A percentile compares a stretch with the other conserved stretches of the same genome.
phyloP scores from a whole-genome alignment of 2,329 filamentous ascomycete species.

The Xylariaceae sp. region DNA sequence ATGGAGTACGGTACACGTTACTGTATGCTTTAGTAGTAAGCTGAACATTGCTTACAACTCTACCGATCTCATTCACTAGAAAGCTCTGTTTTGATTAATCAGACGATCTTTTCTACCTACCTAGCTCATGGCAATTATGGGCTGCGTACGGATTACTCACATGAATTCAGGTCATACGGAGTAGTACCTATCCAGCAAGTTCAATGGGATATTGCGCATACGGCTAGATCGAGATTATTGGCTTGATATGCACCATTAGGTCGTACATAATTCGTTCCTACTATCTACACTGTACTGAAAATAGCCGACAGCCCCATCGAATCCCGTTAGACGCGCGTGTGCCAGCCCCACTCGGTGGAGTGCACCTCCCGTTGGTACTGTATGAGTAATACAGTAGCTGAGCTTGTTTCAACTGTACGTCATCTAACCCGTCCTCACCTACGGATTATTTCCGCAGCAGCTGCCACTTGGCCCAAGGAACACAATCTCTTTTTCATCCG shows the following conservation, averaged over 20 bases:
- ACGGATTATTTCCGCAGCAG: too few species aligned
- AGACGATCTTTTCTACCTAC: background rate
- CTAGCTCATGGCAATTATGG: background rate
- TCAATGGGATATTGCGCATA: background rate
- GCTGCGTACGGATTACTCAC: background rate
- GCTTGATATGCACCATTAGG: background rate
- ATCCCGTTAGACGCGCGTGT: slow-evolving; percentile 1
- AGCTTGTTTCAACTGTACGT: background rate
- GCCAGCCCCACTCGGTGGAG: background rate
- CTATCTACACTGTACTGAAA: background rate
- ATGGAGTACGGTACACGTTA: too few species aligned
- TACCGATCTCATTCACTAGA: background rate
- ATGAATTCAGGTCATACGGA: background rate
- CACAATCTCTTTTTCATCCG: too few species aligned
- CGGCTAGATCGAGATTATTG: background rate
- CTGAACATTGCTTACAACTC: background rate
- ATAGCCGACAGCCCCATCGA: background rate
- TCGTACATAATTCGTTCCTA: background rate
- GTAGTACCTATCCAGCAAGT: background rate
- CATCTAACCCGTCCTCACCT: background rate
- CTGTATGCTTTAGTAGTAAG: background rate
- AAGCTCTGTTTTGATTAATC: background rate
- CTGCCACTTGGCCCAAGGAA: too few species aligned
- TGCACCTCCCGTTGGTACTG: too few species aligned
- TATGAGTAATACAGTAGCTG: background rate